Conservation (phyloP, 2,329 filamentous ascomycete genomes). For the Epichloe festucae region DNA sequence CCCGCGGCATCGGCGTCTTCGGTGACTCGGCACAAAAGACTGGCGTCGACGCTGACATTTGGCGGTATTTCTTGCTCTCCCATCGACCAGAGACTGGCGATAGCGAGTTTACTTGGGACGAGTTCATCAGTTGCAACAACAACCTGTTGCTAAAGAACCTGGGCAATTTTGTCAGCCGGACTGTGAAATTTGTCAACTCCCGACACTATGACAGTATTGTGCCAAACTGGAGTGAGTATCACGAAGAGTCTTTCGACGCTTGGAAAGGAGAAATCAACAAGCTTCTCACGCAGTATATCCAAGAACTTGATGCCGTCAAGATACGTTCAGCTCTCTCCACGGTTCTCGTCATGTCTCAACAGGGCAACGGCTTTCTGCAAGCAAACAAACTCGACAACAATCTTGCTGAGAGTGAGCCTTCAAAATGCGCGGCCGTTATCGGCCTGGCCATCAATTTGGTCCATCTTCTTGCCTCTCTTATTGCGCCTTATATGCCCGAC, state of each 20-base stretch:
- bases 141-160: slow-evolving; percentile 51
- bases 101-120: slow-evolving; percentile 66
- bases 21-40: slow-evolving; percentile 72
- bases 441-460: slow-evolving; percentile 63
- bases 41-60: slow-evolving; percentile 62
- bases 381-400: slow-evolving; percentile 29
- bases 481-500: slow-evolving; percentile 63
- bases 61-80: slow-evolving; percentile 73
- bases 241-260: slow-evolving; percentile 1
- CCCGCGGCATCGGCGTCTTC: slow-evolving; percentile 68
- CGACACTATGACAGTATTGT: slow-evolving; percentile 30
- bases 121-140: slow-evolving; percentile 63
- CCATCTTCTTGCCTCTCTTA: slow-evolving; percentile 59
- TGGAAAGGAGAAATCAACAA: not conserved
- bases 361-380: slow-evolving; percentile 41
- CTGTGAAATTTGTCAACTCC: slow-evolving; percentile 49
- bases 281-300: slow-evolving; percentile 5
- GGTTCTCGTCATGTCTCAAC: slow-evolving; percentile 6
- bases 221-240: slow-evolving; percentile 23
- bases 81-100: slow-evolving; percentile 67
- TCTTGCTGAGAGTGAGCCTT: slow-evolving; percentile 30
- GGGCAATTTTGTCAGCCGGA: slow-evolving; percentile 48
- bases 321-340: slow-evolving; percentile 1
- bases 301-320: slow-evolving; percentile 4
- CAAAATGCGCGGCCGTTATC: slow-evolving; percentile 34